Conservation (phyloP, 2,329 filamentous ascomycete species). For the Curvularia sp. region DNA sequence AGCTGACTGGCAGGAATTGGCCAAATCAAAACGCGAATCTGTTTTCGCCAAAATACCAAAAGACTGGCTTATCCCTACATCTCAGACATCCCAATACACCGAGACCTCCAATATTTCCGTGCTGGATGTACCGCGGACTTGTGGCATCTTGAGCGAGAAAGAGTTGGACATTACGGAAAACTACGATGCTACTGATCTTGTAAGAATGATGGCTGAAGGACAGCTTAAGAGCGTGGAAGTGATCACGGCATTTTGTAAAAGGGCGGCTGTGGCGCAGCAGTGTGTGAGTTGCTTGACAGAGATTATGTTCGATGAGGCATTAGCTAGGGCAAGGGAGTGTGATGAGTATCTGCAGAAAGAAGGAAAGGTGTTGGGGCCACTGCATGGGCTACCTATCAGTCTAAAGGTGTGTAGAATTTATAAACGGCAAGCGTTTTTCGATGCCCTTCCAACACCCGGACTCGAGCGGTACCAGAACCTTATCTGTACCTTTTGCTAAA, state of each 20-base stretch:
- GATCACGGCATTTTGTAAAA: slow-evolving; percentile 61
- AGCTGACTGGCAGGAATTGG: slow-evolving; percentile 42
- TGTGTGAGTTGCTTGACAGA: slow-evolving; percentile 59
- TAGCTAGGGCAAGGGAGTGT: slow-evolving; percentile 48
- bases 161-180: slow-evolving; percentile 48
- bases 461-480: neutral
- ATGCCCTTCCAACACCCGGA: neutral
- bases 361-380: slow-evolving; percentile 56
- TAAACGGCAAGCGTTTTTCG: neutral
- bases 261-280: slow-evolving; percentile 65
- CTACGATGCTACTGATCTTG: slow-evolving; percentile 45
- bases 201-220: slow-evolving; percentile 35
- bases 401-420: slow-evolving; percentile 54
- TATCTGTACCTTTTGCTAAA: neutral
- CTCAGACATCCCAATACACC: slow-evolving; percentile 26
- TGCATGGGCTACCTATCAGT: slow-evolving; percentile 63
- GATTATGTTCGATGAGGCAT: slow-evolving; percentile 54
- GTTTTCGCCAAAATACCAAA: slow-evolving; percentile 42
- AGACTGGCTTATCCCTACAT: slow-evolving; percentile 42
- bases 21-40: slow-evolving; percentile 40
- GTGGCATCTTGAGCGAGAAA: slow-evolving; percentile 40
- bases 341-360: slow-evolving; percentile 50
- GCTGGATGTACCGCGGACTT: slow-evolving; percentile 40
- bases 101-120: slow-evolving; percentile 36
- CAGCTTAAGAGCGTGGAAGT: slow-evolving; percentile 53